These are phyloP conservation scores for Helotiales sp. DNA, from an alignment of 2,329 filamentous ascomycete genomes.

Conservation along the genomic window DNA sequence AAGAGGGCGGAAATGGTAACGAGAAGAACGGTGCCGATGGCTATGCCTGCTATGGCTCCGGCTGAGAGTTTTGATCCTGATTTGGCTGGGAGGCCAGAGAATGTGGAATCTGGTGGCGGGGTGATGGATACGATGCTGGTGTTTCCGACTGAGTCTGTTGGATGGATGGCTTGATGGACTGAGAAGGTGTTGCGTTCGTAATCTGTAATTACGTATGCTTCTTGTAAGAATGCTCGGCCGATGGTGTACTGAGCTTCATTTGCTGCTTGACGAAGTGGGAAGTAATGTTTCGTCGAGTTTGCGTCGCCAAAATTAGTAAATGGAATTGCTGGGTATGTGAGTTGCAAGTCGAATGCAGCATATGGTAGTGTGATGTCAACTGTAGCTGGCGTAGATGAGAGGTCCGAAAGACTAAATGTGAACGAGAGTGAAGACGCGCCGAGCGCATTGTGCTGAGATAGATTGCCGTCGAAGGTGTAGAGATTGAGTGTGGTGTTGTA, in stretches of 20 bases:
- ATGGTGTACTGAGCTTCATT: slow-evolving; percentile 43
- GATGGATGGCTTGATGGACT: slow-evolving; percentile 42
- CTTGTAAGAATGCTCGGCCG: slow-evolving; percentile 44
- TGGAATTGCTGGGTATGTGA: slow-evolving; percentile 41
- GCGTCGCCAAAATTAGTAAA: slow-evolving; percentile 52
- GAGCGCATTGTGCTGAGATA: slow-evolving; percentile 56
- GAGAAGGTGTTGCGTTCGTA: slow-evolving; percentile 43
- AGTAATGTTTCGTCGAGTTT: slow-evolving; percentile 46
- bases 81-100: slow-evolving; percentile 22
- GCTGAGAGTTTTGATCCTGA: slow-evolving; percentile 10
- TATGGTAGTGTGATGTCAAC: slow-evolving; percentile 44
- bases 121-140: slow-evolving; percentile 35
- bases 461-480: slow-evolving; percentile 65
- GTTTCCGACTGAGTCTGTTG: slow-evolving; percentile 33
- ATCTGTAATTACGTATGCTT: slow-evolving; percentile 45
- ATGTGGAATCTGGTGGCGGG: slow-evolving; percentile 36
- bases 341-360: slow-evolving; percentile 41
- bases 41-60: slow-evolving; percentile 38
- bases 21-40: slow-evolving; percentile 27
- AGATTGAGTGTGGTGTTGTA: slow-evolving; percentile 68
- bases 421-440: slow-evolving; percentile 54
- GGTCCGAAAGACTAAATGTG: slow-evolving; percentile 61
- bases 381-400: slow-evolving; percentile 49
- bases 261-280: slow-evolving; percentile 40
- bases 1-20: slow-evolving; percentile 25